Evolutionary conservation across 2,329 filamentous ascomycete genomes (phyloP).

Genomic region (Nannizziopsis barbatae): DNA sequence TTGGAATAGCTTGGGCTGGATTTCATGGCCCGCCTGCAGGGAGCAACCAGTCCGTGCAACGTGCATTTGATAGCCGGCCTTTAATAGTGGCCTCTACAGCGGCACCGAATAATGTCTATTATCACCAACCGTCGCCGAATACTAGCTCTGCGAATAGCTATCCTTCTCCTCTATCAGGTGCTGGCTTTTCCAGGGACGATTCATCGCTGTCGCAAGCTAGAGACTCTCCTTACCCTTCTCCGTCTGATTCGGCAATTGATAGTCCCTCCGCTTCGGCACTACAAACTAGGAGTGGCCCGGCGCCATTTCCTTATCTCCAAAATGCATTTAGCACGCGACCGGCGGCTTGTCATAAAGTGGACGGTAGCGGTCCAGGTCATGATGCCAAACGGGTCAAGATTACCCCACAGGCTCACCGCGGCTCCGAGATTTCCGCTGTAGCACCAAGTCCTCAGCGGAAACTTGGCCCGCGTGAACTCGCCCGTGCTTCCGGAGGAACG

Average conservation of each 20-base stretch:
- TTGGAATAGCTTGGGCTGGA: too few relatives aligned
- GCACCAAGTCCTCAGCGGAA: background rate
- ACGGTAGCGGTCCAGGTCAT: background rate
- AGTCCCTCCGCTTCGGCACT: conserved; percentile 5
- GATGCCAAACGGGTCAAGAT: conserved; percentile 7
- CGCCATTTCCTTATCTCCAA: conserved; percentile 3
- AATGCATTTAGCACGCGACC: conserved; percentile 3
- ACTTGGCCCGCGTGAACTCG: background rate
- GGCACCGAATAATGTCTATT: background rate
- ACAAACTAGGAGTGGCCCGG: background rate
- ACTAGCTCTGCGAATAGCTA: background rate
- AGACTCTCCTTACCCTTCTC: conserved; percentile 7
- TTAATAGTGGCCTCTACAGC: background rate
- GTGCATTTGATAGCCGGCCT: background rate
- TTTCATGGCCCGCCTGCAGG: background rate
- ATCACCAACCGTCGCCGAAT: background rate
- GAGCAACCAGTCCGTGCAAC: background rate
- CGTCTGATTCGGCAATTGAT: conserved; percentile 7
- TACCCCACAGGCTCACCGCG: background rate
- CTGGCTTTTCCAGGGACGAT: background rate
- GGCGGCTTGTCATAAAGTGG: background rate
- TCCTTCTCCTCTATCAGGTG: background rate
- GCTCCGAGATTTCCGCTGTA: background rate
- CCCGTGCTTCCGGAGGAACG: background rate
- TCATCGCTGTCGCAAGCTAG: background rate